These are phyloP conservation scores for Penicillium sp. DNA, from an alignment of 2,329 filamentous ascomycete species.

Conservation along the genomic window DNA sequence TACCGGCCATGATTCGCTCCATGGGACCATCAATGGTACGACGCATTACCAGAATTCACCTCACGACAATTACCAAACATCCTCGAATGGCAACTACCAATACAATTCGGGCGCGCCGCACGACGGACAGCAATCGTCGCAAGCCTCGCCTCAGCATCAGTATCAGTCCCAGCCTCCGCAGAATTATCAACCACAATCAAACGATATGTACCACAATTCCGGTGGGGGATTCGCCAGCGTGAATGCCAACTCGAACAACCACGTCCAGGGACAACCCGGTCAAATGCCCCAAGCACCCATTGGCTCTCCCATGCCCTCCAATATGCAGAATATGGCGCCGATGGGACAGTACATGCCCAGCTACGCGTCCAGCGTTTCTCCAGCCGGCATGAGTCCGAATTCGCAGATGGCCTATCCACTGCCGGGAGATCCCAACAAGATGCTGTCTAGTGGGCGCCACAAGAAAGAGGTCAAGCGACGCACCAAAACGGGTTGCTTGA, in stretches of 20 bases:
- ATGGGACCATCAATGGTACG: constrained; percentile 30
- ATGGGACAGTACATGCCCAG: constrained; percentile 52
- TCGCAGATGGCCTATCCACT: constrained; percentile 49
- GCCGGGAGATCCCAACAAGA: constrained; percentile 45
- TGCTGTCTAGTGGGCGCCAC: constrained; percentile 58
- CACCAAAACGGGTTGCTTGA: constrained; percentile 67
- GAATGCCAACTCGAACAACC: constrained; percentile 11
- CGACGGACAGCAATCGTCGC: constrained; percentile 35
- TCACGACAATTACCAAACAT: constrained; percentile 35
- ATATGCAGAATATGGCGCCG: constrained; percentile 45
- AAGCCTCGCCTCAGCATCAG: constrained; percentile 23
- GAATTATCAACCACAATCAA: constrained; percentile 24
- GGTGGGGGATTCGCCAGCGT: constrained; percentile 13
- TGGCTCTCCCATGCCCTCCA: constrained; percentile 47
- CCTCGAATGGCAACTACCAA: constrained; percentile 36
- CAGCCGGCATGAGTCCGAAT: constrained; percentile 36
- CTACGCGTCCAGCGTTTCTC: constrained; percentile 29
- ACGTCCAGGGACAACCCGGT: constrained; percentile 25
- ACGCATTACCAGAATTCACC: constrained; percentile 42
- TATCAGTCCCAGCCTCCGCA: constrained; percentile 25
- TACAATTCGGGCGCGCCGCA: constrained; percentile 29
- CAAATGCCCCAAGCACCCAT: constrained; percentile 40
- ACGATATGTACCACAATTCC: constrained; percentile 31
- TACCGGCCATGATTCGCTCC: constrained; percentile 16
- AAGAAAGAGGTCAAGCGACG: constrained; percentile 69